Base-by-base conservation (phyloP, 2,329 filamentous ascomycete species). In the Ophiocordyceps unilateralis region DNA sequence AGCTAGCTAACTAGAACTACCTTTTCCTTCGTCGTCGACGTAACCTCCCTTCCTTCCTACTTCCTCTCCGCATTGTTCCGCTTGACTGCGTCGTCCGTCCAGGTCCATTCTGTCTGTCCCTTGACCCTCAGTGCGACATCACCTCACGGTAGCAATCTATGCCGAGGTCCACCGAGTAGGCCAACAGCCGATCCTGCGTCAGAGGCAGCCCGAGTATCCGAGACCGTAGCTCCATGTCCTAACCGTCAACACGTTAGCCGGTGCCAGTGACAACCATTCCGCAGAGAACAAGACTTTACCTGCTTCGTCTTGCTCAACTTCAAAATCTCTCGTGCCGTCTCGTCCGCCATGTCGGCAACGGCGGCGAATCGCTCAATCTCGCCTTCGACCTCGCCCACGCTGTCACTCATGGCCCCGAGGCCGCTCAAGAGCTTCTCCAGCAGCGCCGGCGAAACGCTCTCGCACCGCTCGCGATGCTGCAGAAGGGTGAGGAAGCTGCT, bases 271-370 rank as follows among this genome's bases (percentile, higher is more conserved):
- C 24, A 8, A 9, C 2, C 17, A 37, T 17, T 20, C 36, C 10
- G 36, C n/a, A 12, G 15, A 26, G 10, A 9, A 10, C 19, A 21
- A 22, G 8, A 42, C 61, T 70, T 57, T 59, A 79, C 76, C 58
- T 73, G 67, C 50, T 72, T 73, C 53, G 70, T 68, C 53, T 72
- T 72, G 41, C 63, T 62, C 47, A 65, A 51, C 45, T 68, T 69
- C 43, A 78, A 65, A 46, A 82, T 73, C 56, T 78, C 72, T 47
- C 73, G 72, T 10, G 82, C 83, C 46, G 89, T 76, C 39, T 78
- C 70, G 43, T 76, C 76, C 40, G 81, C 81, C 72, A 94, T 93
- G 55, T 93, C 86, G 49, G 81, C 78, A 43, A 89, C 70, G 0
- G 86, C 85, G 37, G 88, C 84, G 43, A 59, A 64, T 36, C 59